Evolutionary conservation across 352 stramenopile species (phyloP).

Genomic region (Pythium guiyangense): DNA sequence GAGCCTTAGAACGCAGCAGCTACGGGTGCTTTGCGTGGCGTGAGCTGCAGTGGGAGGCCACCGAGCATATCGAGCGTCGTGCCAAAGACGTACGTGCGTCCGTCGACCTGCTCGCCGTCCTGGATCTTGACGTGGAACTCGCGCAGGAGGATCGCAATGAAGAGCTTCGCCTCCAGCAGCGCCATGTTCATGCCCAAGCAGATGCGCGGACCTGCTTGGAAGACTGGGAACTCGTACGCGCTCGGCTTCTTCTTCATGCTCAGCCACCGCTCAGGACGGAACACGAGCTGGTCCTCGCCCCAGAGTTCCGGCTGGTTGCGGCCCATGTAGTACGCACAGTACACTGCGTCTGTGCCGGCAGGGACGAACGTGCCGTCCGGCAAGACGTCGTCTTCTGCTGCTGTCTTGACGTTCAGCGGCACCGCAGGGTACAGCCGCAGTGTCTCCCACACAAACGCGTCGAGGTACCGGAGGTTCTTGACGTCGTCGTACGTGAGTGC

Average conservation of each 20-base stretch:
- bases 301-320: conserved; percentile 30
- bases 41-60: conserved; percentile 38
- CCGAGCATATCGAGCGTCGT: conserved; percentile 41
- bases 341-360: conserved; percentile 56
- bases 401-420: neutral
- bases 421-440: conserved; percentile 24
- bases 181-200: conserved; percentile 76
- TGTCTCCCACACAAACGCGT: conserved; percentile 65
- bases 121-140: conserved; percentile 44
- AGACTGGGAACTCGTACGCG: conserved; percentile 66
- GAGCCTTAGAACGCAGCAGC: neutral
- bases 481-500: conserved; percentile 46
- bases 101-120: conserved; percentile 21
- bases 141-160: conserved; percentile 36
- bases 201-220: conserved; percentile 60
- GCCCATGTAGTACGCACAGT: conserved; percentile 58
- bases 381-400: neutral
- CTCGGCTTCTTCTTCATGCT: conserved; percentile 47
- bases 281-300: conserved; percentile 37
- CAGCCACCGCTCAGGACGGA: conserved; percentile 64
- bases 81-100: conserved; percentile 43
- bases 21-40: conserved; percentile 10
- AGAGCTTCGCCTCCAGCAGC: conserved; percentile 54
- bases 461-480: conserved; percentile 59
- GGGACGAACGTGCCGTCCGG: conserved; percentile 46